Evolutionary conservation across 2,329 filamentous ascomycete genomes (phyloP).

Genomic region (Stagonosporopsis chrysanthemi): DNA sequence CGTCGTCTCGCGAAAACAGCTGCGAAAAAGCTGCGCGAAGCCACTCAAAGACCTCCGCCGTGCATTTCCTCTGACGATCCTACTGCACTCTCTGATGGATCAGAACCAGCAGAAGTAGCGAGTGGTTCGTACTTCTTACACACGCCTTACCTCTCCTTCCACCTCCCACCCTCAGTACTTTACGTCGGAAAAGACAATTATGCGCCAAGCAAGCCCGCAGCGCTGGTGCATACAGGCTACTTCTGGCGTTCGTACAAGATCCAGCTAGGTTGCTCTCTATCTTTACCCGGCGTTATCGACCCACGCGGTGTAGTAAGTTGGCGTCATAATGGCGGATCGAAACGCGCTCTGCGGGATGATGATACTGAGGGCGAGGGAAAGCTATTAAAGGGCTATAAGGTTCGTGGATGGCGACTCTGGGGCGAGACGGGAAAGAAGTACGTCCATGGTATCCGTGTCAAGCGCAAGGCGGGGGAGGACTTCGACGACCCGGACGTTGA

Average conservation of each 20-base stretch:
- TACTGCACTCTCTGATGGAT: not conserved
- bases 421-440: conserved; percentile 43
- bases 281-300: conserved; percentile 33
- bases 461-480: conserved; percentile 18
- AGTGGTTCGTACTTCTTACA: conserved; percentile 39
- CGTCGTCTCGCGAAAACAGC: conserved; percentile 17
- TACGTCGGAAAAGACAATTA: conserved; percentile 29
- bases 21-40: conserved; percentile 13
- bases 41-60: not conserved
- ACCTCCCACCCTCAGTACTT: conserved; percentile 39
- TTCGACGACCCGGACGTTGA: conserved; percentile 3
- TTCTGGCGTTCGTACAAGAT: conserved; percentile 44
- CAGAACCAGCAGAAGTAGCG: not conserved
- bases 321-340: conserved; percentile 28
- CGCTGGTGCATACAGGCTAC: conserved; percentile 35
- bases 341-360: not conserved
- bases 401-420: conserved; percentile 41
- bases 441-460: conserved; percentile 29
- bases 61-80: no score
- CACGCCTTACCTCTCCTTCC: conserved; percentile 41
- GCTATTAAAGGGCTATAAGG: conserved; percentile 40
- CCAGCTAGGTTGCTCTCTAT: conserved; percentile 35
- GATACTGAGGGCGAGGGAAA: conserved; percentile 16
- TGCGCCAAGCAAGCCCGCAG: conserved; percentile 16
- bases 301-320: conserved; percentile 39